Evolutionary conservation across 2,329 filamentous ascomycete species (phyloP), one percentile per base, ranked within the genome.

Genomic region (Alternaria incomplexa): DNA sequence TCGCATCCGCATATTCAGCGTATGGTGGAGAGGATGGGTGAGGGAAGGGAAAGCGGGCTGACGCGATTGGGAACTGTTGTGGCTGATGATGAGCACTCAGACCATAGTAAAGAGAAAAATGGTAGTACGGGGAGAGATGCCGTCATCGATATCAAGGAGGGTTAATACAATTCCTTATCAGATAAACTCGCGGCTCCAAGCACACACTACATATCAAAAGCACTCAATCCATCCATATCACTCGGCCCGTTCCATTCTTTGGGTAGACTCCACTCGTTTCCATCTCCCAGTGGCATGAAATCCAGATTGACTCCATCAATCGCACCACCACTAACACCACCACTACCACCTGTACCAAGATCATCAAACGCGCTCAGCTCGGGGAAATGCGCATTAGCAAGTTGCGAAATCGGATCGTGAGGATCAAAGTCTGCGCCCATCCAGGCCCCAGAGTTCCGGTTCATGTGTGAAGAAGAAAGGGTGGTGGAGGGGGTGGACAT

Each of bases 351-450:
- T n/a, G 15, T 25, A 17, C 30, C 44, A 20, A 54, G 20, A 3
- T 68, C 62, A 7, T 61, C 64, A 15, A 75, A 62, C 3, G 61
- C 57, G 6, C 54, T 63, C 23, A 79, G 68, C 58, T 78, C 76
- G 0, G 77, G 75, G 56, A 78, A 78, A 66, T 79, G 76, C 44
- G 74, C 74, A 44, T 68, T 73, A 2, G 75, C 74, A 26, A 78
- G 67, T 43, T 72, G 70, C 1, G 53, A 48, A 3, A 76, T 75
- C 1, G 58, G 43, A 44, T 77, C 70, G 5, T 67, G 63, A 5
- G 67, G n/a, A 40, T 73, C 70, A 7, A 73, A 65, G 17, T 74
- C 73, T 1, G 71, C 66, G 43, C 70, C 69, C 71, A 77, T 76
- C 77, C 75, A 79, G 1, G 75, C 55, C 20, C 23, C 59, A 15